A percentile compares a stretch with the other conserved stretches of the same genome.
phyloP scores from a whole-genome alignment of 306 rosid species.

The Alnus glutinosa region DNA sequence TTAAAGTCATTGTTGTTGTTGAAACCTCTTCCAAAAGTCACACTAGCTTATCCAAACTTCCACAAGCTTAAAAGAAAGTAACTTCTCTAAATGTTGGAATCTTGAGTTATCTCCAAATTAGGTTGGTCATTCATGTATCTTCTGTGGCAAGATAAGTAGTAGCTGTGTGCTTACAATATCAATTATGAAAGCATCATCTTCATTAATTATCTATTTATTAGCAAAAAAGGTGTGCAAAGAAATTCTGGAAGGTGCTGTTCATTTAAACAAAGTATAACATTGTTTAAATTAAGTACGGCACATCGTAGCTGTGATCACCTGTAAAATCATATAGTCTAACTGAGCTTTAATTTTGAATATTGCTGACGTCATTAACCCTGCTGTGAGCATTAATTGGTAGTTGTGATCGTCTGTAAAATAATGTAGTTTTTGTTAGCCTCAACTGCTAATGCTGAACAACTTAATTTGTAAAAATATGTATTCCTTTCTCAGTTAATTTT shows the following conservation, averaged over 20 bases:
- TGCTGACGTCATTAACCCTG: not conserved
- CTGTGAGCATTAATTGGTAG: not conserved
- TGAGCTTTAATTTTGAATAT: not conserved
- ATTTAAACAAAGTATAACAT: no score
- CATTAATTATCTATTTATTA: no score
- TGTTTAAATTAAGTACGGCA: no score
- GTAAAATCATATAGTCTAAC: not conserved
- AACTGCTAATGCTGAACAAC: not conserved
- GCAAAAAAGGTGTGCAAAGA: not conserved
- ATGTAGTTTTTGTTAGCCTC: not conserved
- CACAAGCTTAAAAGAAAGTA: not conserved
- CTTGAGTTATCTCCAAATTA: not conserved
- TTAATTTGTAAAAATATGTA: not conserved
- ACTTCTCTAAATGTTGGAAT: not conserved
- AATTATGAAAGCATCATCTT: not conserved
- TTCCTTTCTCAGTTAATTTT: not conserved
- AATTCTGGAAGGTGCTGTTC: no score
- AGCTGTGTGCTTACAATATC: not conserved
- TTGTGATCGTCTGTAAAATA: not conserved
- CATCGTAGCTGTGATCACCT: not conserved
- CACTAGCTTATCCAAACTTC: conserved; percentile 1
- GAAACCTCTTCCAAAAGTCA: not conserved
- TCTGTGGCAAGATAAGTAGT: not conserved
- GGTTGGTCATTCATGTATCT: not conserved
- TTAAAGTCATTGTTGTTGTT: not conserved